Base-by-base conservation (phyloP, 1,284 basidiomycete genomes). In the Apiotrichum veenhuisii region DNA sequence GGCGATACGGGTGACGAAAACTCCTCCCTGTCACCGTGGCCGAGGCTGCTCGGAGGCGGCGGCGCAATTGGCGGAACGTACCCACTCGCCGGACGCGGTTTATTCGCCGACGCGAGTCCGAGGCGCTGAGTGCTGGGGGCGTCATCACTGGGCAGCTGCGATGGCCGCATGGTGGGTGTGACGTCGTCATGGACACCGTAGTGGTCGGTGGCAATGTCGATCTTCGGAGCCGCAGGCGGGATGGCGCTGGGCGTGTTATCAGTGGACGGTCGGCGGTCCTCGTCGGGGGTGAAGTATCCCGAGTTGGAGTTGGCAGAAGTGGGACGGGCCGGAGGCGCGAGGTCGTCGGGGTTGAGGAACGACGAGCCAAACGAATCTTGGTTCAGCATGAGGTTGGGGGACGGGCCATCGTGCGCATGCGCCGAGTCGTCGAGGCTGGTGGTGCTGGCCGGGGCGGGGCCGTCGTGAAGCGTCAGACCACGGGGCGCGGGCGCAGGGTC, bases 241-340 rank as follows among this genome's bases (percentile, higher is more conserved):
- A 44, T 33, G n/a, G 40, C 33, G 34, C 22, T 48, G n/a, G n/a
- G n/a, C n/a, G n/a, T n/a, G n/a, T n/a, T n/a, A n/a, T n/a, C 33
- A 14, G 14, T 37, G 10, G 46, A 5, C 3, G 46, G n/a, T 18
- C 26, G n/a, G 15, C 18, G 36, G 26, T 50, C 49, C 44, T 42
- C 52, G 23, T 48, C 49, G 11, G 54, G 27, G 14, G 54, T 53
- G 44, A 47, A 56, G 54, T 56, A 60, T 0, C 50, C 54, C 36
- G 58, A 59, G 46, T 40, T 47, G 58, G 58, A 59, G 46, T 40
- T 47, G 58, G 34, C 30, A 12, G 42, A 33, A 11, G 26, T 36
- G 0, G 42, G 51, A 18, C 42, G 52, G n/a, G 47, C 27, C 5
- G 44, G 27, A 10, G 47, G 22, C 20, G 36, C 18, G 4, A 36